Percentiles rank a stretch among this genome's conserved stretches.
Evolutionary conservation across 75 land plant genomes (phyloP).

Genomic region (Sequoiadendron giganteum): DNA sequence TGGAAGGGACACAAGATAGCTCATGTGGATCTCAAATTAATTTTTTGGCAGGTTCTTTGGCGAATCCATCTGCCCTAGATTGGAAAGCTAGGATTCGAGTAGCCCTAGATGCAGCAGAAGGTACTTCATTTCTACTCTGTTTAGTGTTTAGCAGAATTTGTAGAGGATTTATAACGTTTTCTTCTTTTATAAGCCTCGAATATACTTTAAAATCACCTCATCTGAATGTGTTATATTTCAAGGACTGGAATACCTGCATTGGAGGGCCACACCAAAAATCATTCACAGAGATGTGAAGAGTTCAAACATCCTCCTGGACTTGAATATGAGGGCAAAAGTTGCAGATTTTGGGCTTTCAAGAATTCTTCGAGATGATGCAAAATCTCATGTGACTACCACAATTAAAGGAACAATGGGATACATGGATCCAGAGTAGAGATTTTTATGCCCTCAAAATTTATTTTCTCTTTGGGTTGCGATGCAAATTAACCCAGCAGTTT

Average conservation of each 20-base stretch:
- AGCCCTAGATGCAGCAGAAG: too few relatives aligned
- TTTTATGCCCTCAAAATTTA: not conserved
- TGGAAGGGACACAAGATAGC: not conserved
- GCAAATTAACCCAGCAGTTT: not conserved
- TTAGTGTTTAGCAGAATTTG: not conserved
- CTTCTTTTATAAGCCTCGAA: too few relatives aligned
- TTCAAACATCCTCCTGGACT: slow-evolving; percentile 54
- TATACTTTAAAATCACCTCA: too few relatives aligned
- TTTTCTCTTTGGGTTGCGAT: not conserved
- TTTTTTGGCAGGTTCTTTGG: slow-evolving; percentile 15
- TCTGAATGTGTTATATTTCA: not conserved
- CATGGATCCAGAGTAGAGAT: slow-evolving; percentile 56
- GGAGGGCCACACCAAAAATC: slow-evolving; percentile 51
- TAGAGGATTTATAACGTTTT: not conserved
- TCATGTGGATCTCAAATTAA: not conserved
- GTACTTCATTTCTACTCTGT: not conserved
- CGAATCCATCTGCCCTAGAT: slow-evolving; percentile 17
- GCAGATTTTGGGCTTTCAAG: slow-evolving; percentile 66
- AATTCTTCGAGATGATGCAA: slow-evolving; percentile 23
- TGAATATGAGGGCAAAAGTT: slow-evolving; percentile 41
- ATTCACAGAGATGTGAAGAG: slow-evolving; percentile 69
- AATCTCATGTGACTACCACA: slow-evolving; percentile 54
- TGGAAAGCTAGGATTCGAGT: slow-evolving; percentile 21
- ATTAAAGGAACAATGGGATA: slow-evolving; percentile 74
- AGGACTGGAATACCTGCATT: slow-evolving; percentile 68